These are phyloP conservation scores for Rhododendron simsii DNA, from an alignment of 148 eudicot species.

Conservation along the genomic window DNA sequence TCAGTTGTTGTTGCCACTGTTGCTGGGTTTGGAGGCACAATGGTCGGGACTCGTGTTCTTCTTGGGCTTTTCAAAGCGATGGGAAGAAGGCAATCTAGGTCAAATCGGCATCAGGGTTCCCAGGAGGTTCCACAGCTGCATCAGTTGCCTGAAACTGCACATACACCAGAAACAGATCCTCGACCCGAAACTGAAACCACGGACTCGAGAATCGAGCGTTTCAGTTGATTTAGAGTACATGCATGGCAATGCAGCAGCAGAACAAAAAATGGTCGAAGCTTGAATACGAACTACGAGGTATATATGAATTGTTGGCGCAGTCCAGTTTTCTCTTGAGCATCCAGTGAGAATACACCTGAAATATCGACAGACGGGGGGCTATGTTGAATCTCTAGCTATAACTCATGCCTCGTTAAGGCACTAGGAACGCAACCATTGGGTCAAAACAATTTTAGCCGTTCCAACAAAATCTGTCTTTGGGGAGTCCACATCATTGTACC, in stretches of 20 bases:
- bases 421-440: background rate
- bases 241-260: background rate
- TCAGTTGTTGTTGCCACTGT: slow-evolving; percentile 76
- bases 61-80: slow-evolving; percentile 42
- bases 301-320: background rate
- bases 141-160: slow-evolving; percentile 20
- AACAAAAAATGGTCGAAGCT: background rate
- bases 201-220: background rate
- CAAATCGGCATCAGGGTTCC: slow-evolving; percentile 22
- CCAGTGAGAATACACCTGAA: background rate
- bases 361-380: background rate
- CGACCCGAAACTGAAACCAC: background rate
- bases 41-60: slow-evolving; percentile 62
- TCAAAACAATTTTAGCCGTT: background rate
- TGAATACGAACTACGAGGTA: background rate
- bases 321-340: background rate
- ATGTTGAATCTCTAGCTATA: background rate
- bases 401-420: background rate
- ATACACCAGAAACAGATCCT: slow-evolving; percentile 11
- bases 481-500: background rate
- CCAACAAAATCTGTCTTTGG: background rate
- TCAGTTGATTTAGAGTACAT: slow-evolving; percentile 1
- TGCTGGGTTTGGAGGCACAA: slow-evolving; percentile 75
- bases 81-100: slow-evolving; percentile 25
- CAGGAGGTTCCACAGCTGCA: slow-evolving; percentile 17